phyloP scores from a whole-genome alignment of 2,329 filamentous ascomycete species.

The Trichoderma atrobrunneum region DNA sequence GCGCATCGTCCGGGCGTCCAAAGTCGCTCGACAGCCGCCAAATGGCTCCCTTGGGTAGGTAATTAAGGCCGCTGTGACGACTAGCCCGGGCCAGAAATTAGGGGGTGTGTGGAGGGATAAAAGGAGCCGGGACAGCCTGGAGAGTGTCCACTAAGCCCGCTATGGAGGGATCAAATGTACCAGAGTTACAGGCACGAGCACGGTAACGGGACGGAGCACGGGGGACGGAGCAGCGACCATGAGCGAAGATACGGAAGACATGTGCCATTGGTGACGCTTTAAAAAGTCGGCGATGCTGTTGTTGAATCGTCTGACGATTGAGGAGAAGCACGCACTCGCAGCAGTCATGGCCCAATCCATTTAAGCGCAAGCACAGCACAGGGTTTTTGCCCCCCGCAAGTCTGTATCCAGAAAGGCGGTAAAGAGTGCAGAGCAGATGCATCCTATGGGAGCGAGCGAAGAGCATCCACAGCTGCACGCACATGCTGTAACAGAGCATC shows the following conservation, averaged over 20 bases:
- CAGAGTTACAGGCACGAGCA: neutral
- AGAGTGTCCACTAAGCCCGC: conserved; percentile 1
- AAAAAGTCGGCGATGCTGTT: neutral
- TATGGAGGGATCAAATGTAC: neutral
- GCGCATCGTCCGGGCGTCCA: conserved; percentile 17
- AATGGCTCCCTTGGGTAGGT: conserved; percentile 3
- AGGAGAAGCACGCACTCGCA: conserved; percentile 10
- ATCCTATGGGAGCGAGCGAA: neutral
- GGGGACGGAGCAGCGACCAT: neutral
- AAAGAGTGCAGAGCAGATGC: conserved; percentile 1
- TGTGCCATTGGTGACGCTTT: neutral
- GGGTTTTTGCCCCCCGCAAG: conserved; percentile 12
- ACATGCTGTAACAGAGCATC: neutral
- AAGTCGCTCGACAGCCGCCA: neutral
- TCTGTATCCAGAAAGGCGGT: conserved; percentile 18
- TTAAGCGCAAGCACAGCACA: neutral
- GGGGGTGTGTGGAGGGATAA: conserved; percentile 18
- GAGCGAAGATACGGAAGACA: neutral
- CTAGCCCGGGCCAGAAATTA: conserved; percentile 16
- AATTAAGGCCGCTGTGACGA: conserved; percentile 14
- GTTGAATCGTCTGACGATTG: conserved; percentile 6
- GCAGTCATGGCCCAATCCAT: conserved; percentile 10
- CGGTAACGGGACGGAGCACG: neutral
- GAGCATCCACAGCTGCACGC: neutral
- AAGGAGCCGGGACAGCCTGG: conserved; percentile 15